These are phyloP conservation scores for Malus orientalis DNA, from an alignment of 306 rosid genomes.

Conservation along the genomic window DNA sequence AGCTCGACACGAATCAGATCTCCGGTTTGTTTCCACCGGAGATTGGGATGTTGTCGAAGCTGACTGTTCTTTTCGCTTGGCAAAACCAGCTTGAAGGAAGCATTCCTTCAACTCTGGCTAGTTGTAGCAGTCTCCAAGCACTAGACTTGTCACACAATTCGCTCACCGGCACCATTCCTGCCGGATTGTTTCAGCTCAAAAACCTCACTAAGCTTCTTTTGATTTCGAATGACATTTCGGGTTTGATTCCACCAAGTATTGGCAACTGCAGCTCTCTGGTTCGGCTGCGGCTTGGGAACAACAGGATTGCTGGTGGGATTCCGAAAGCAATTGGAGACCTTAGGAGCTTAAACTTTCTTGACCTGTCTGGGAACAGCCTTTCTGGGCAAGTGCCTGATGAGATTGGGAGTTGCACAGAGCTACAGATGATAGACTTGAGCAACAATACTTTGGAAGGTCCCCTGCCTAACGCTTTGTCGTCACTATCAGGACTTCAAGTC, in stretches of 20 bases:
- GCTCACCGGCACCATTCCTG: slow-evolving; percentile 70
- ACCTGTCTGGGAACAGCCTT: slow-evolving; percentile 65
- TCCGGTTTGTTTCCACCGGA: slow-evolving; percentile 83
- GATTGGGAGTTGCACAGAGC: slow-evolving; percentile 59
- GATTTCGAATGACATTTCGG: slow-evolving; percentile 83
- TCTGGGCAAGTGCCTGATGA: slow-evolving; percentile 70
- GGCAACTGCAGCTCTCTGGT: slow-evolving; percentile 77
- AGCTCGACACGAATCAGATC: slow-evolving; percentile 83
- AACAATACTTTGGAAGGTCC: slow-evolving; percentile 58
- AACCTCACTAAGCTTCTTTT: slow-evolving; percentile 79
- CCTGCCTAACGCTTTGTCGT: slow-evolving; percentile 54
- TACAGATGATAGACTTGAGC: slow-evolving; percentile 84
- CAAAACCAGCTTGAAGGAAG: slow-evolving; percentile 91
- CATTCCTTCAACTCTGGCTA: slow-evolving; percentile 58
- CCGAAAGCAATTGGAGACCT: slow-evolving; percentile 64
- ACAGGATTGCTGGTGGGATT: slow-evolving; percentile 62
- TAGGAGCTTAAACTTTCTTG: slow-evolving; percentile 60
- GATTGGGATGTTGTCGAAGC: slow-evolving; percentile 57
- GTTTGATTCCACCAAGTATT: slow-evolving; percentile 60
- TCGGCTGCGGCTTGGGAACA: slow-evolving; percentile 71
- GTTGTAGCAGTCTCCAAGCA: slow-evolving; percentile 56
- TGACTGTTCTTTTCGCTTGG: slow-evolving; percentile 79
- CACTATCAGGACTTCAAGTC: slow-evolving; percentile 66
- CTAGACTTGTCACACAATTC: slow-evolving; percentile 77
- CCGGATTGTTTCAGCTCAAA: slow-evolving; percentile 63